These are phyloP conservation scores for Leccinum ochraceum DNA, from an alignment of 768 basidiomycete species.

Conservation along the genomic window DNA sequence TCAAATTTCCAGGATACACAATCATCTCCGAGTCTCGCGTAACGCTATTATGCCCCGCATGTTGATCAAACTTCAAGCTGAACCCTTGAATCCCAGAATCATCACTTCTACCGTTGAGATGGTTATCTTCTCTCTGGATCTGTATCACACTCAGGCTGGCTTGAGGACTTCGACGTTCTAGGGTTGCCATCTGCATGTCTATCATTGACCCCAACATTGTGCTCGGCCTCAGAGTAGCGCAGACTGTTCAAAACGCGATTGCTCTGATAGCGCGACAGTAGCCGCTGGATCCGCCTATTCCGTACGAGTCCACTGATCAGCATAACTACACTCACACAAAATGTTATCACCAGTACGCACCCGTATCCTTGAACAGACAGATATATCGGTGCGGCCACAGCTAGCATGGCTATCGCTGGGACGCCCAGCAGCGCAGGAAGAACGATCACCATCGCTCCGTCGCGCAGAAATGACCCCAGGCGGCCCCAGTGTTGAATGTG, in stretches of 20 bases:
- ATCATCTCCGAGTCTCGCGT: too few relatives aligned
- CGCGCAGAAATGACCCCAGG: background rate
- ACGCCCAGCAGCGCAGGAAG: slow-evolving; percentile 6
- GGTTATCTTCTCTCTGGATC: background rate
- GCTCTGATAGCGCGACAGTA: background rate
- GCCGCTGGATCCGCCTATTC: background rate
- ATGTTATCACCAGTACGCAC: background rate
- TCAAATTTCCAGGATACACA: too few relatives aligned
- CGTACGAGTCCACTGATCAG: background rate
- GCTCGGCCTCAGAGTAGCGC: background rate
- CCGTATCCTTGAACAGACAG: background rate
- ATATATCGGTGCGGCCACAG: background rate
- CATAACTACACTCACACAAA: background rate
- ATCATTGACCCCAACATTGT: background rate
- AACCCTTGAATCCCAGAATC: too few relatives aligned
- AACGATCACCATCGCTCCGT: background rate
- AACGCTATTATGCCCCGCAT: too few relatives aligned
- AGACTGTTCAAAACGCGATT: background rate
- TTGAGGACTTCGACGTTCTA: background rate
- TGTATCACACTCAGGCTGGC: background rate
- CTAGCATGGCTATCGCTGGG: background rate
- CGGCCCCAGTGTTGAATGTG: background rate
- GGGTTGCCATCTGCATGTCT: background rate
- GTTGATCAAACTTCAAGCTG: too few relatives aligned
- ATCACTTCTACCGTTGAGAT: too few relatives aligned